A percentile compares a stretch with the other conserved stretches of the same genome.
Evolutionary conservation across 441 rosid genomes (phyloP).

Genomic region (Populus hybrid): DNA sequence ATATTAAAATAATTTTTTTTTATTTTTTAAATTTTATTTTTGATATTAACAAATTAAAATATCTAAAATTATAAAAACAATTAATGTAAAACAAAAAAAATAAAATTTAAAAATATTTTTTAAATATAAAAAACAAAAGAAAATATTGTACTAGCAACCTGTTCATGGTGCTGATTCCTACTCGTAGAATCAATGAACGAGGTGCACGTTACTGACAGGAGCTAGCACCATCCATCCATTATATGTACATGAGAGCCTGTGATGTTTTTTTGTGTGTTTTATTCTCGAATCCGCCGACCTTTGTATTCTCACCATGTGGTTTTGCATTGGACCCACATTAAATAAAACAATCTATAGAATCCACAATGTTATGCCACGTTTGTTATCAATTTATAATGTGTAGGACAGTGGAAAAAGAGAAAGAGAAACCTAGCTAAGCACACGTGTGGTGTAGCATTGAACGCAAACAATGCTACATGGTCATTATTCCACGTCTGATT

Average conservation of each 20-base stretch:
- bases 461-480: slow-evolving; percentile 21
- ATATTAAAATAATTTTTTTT: too few relatives aligned
- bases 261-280: background rate
- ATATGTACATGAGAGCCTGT: background rate
- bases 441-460: slow-evolving; percentile 37
- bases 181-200: background rate
- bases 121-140: too few relatives aligned
- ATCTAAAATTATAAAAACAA: too few relatives aligned
- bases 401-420: background rate
- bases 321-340: background rate
- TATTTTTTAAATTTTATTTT: too few relatives aligned
- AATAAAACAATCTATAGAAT: background rate
- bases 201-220: background rate
- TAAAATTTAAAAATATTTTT: too few relatives aligned
- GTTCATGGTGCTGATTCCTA: background rate
- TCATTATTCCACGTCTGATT: background rate
- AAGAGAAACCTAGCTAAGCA: slow-evolving; percentile 5
- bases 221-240: background rate
- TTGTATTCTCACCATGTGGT: background rate
- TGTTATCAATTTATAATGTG: background rate
- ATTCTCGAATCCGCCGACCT: slow-evolving; percentile 4
- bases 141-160: background rate
- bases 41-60: too few relatives aligned
- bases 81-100: too few relatives aligned
- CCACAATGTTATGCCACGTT: slow-evolving; percentile 18